A percentile compares a stretch with the other conserved stretches of the same genome.
phyloP scores from a whole-genome alignment of 345 rosid species.

The Noccaea caerulescens region DNA sequence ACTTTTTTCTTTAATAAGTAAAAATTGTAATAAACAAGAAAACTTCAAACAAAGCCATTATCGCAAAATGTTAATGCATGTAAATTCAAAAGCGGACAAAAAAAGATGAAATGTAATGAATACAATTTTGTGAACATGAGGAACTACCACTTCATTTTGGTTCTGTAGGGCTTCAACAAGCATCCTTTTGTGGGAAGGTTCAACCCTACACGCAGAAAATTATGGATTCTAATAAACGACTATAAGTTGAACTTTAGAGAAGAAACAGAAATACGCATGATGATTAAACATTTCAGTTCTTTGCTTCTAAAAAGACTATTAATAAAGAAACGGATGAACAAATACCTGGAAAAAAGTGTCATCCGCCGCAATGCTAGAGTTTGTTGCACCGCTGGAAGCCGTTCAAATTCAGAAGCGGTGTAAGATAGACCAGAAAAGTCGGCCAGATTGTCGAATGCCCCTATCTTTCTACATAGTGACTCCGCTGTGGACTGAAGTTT shows the following conservation, averaged over 20 bases:
- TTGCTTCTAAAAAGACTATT: constrained; percentile 11
- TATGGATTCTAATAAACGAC: constrained; percentile 14
- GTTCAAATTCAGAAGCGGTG: constrained; percentile 95
- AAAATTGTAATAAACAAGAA: constrained; percentile 15
- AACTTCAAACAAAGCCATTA: constrained; percentile 7
- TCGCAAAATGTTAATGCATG: constrained; percentile 18
- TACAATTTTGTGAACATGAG: constrained; percentile 21
- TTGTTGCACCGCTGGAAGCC: constrained; percentile 88
- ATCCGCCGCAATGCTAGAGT: constrained; percentile 83
- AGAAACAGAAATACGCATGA: constrained; percentile 28
- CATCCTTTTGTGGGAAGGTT: constrained; percentile 97
- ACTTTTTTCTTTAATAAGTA: not conserved
- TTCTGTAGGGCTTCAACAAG: constrained; percentile 95
- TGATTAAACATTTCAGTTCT: constrained; percentile 16
- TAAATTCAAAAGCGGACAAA: constrained; percentile 17
- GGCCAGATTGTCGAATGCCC: constrained; percentile 87
- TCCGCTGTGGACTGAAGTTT: constrained; percentile 91
- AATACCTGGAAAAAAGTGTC: constrained; percentile 89
- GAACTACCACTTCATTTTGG: constrained; percentile 96
- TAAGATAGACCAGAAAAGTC: constrained; percentile 85
- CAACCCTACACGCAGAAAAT: constrained; percentile 66
- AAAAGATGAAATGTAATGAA: constrained; percentile 19
- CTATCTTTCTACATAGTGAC: constrained; percentile 91
- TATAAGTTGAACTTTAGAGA: constrained; percentile 17
- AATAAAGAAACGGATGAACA: constrained; percentile 12